Evolutionary conservation across 2,329 filamentous ascomycete species (phyloP).

Genomic region (Aspergillus sojae): DNA sequence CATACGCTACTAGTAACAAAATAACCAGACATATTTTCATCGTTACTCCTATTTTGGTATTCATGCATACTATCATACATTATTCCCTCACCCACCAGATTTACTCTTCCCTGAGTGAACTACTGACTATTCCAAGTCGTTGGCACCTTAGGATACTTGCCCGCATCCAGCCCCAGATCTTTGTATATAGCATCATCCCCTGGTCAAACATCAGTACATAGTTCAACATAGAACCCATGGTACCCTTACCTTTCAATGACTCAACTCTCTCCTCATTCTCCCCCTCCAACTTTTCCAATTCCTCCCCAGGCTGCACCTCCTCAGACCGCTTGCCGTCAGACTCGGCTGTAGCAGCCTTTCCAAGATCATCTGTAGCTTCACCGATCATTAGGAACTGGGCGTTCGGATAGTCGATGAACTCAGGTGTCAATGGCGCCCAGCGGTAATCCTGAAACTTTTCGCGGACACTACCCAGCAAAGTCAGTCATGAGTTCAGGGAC

Average conservation of each 20-base stretch:
- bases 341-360: slow-evolving; percentile 39
- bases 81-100: background rate
- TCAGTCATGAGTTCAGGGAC: background rate
- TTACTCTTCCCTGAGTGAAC: background rate
- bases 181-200: slow-evolving; percentile 64
- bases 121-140: slow-evolving; percentile 58
- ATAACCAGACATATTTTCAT: background rate
- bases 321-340: slow-evolving; percentile 50
- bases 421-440: slow-evolving; percentile 74
- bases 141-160: slow-evolving; percentile 66
- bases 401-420: slow-evolving; percentile 73
- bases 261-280: slow-evolving; percentile 72
- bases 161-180: slow-evolving; percentile 60
- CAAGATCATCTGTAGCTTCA: slow-evolving; percentile 42
- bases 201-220: slow-evolving; percentile 25
- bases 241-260: slow-evolving; percentile 54
- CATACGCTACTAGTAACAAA: background rate
- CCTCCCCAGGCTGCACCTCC: slow-evolving; percentile 68
- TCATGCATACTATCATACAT: background rate
- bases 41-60: background rate
- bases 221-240: background rate
- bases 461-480: slow-evolving; percentile 55
- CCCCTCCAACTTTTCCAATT: slow-evolving; percentile 73
- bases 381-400: slow-evolving; percentile 80
- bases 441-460: slow-evolving; percentile 72